Percentiles rank a stretch among this genome's conserved stretches.
phyloP scores from a whole-genome alignment of 495 filamentous ascomycete genomes.

The Penicillium steckii region DNA sequence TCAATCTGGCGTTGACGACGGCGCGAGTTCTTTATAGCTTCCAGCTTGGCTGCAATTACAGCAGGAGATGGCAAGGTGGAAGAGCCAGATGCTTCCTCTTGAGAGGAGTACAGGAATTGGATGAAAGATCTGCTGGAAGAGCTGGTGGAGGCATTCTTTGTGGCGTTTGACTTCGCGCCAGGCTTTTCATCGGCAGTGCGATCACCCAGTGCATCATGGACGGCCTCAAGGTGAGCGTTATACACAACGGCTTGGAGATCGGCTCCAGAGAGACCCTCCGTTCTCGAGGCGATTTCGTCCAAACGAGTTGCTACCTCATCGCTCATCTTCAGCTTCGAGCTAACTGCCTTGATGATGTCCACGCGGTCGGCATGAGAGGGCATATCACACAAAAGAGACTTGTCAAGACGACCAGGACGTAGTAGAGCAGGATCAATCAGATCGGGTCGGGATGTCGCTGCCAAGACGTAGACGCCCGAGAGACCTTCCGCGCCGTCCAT shows the following conservation, averaged over 20 bases:
- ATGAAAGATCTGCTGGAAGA: slow-evolving; percentile 57
- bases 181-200: slow-evolving; percentile 42
- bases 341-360: slow-evolving; percentile 83
- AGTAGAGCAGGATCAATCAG: slow-evolving; percentile 91
- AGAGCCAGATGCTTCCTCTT: slow-evolving; percentile 46
- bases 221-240: slow-evolving; percentile 94
- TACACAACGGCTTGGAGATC: slow-evolving; percentile 94
- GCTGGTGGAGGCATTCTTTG: slow-evolving; percentile 24
- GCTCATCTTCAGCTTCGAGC: slow-evolving; percentile 70
- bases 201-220: slow-evolving; percentile 85
- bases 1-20: slow-evolving; percentile 56
- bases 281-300: slow-evolving; percentile 68
- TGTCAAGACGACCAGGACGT: slow-evolving; percentile 86
- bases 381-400: slow-evolving; percentile 85
- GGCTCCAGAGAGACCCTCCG: slow-evolving; percentile 91
- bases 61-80: slow-evolving; percentile 59
- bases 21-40: slow-evolving; percentile 66
- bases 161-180: slow-evolving; percentile 29
- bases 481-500: slow-evolving; percentile 98
- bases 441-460: slow-evolving; percentile 87
- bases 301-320: slow-evolving; percentile 52
- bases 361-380: slow-evolving; percentile 73
- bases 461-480: slow-evolving; percentile 91
- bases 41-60: slow-evolving; percentile 70
- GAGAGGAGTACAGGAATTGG: slow-evolving; percentile 78